Percentiles rank a stretch among this genome's conserved stretches.
phyloP scores from a whole-genome alignment of 2,329 filamentous ascomycete species.

The Aquanectria penicillioides region DNA sequence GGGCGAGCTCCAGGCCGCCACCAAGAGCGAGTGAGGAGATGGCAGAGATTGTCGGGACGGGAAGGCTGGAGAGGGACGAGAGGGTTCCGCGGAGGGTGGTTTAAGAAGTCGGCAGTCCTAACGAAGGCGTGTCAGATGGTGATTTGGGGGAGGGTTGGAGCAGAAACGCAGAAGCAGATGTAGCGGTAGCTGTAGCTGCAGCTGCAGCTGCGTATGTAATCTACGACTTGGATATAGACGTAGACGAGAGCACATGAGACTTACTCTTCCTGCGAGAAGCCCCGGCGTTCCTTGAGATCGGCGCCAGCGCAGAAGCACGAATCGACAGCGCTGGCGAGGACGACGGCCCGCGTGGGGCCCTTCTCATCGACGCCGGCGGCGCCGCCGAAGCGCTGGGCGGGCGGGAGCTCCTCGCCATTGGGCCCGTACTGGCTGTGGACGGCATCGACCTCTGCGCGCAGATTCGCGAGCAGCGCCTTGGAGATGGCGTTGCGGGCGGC shows the following conservation, averaged over 20 bases:
- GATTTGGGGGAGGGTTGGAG: too few species aligned
- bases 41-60: conserved; percentile 89
- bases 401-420: conserved; percentile 61
- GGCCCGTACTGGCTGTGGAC: conserved; percentile 72
- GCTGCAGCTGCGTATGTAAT: background rate
- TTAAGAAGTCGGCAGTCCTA: conserved; percentile 85
- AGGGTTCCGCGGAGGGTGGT: conserved; percentile 80
- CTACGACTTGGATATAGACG: too few species aligned
- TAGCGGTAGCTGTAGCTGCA: too few species aligned
- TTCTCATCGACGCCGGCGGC: conserved; percentile 55
- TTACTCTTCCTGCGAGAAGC: conserved; percentile 82
- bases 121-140: too few species aligned
- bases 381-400: conserved; percentile 55
- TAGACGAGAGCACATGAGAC: conserved; percentile 41
- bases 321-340: conserved; percentile 87
- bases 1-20: conserved; percentile 91
- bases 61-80: conserved; percentile 75
- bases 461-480: conserved; percentile 74
- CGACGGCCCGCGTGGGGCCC: conserved; percentile 78
- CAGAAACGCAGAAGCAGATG: too few species aligned
- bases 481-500: conserved; percentile 92
- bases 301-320: conserved; percentile 92
- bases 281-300: conserved; percentile 87
- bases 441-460: conserved; percentile 77
- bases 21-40: conserved; percentile 88